Evolutionary conservation across 1,284 basidiomycete genomes (phyloP), one percentile per base, ranked within the genome.

Genomic region (Anthracocystis panici-leucophaei): DNA sequence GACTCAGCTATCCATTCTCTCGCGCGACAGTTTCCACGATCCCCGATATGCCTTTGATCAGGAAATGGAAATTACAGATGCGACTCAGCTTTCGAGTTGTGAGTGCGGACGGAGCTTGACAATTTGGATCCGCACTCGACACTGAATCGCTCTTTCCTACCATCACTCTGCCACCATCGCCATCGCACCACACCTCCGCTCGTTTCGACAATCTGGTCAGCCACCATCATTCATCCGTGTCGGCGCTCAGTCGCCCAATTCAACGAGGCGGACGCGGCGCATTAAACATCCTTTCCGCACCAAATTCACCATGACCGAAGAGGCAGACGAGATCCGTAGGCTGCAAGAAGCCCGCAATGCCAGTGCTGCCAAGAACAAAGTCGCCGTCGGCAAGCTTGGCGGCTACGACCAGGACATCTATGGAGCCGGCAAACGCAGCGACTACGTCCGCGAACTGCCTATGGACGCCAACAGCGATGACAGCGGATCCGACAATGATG

Each of bases 401-500:
- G 76, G 68, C 0, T 79, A 70, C 41, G 81, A 82, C 38, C 59
- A 75, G 41, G 79, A 76, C n/a, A 67, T 78, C 29, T 79, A 80
- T 38, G 77, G 78, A 18, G 54, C 56, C 2, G 60, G 54, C 16
- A 76, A 66, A 46, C 64, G 69, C 61, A 74, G 67, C 49, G 66
- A 78, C 45, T 84, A 84, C 51, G 65, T 82, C 12, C 60, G 61
- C 11, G 74, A 82, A 55, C 57, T 84, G 29, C 81, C 80, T 2
- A 55, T 60, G 44, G 69, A 75, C 21, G 38, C 33, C 14, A 35
- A 29, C 25, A 56, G 65, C 50, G 65, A 68, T 23, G 73, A 56
- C 25, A 76, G 63, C 38, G 71, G 59, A 50, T 73, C 75, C 33
- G 79, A 80, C 45, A 63, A 76, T n/a, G 68, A 68, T 10, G 64